Evolutionary conservation across 495 filamentous ascomycete genomes (phyloP), one percentile per base, ranked within the genome.

Genomic region (Astrothelium subdiscretum): DNA sequence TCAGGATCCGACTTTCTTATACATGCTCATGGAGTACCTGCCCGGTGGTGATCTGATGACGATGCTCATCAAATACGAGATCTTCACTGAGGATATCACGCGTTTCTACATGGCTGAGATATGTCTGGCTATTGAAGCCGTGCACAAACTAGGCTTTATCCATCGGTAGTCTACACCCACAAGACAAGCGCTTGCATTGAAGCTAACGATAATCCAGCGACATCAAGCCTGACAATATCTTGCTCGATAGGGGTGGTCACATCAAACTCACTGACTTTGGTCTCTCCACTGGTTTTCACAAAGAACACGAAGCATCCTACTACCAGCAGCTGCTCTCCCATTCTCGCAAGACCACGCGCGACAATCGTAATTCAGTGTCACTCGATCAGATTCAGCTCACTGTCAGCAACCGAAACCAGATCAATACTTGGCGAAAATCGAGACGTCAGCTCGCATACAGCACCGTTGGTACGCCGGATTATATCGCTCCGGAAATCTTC

Each of bases 51-150:
- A 99, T 79, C 75, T 99, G 70, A 99, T 99, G 94, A 99, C 94
- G 32, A 99, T 99, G 94, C 81, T 99, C 67, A 99, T 99, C 77
- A 97, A 97, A 79, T 97, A 99, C 71, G 94, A 99, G 73, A 96
- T 99, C 69, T 99, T 99, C 76, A 95, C 91, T 0, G 91, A 97
- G 71, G 94, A 97, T 63, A 96, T 99, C 67, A 99, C 94, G 32
- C 85, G 95, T 18, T 99, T 99, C 78, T 99, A 99, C 76, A 97
- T 99, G 83, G 94, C 95, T 27, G 92, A 99, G 75, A 92, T 97
- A 69, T 89, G 95, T 24, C 82, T 97, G 74, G 95, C 94, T 10
- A 96, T 99, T 65, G 95, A 99, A 70, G 92, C 94, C 2, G 94
- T 99, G 48, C 94, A 99, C 73, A 95, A 92, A 72, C 83, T 97